Evolutionary conservation across 2,329 filamentous ascomycete genomes (phyloP).

Genomic region (Calonectria montana): DNA sequence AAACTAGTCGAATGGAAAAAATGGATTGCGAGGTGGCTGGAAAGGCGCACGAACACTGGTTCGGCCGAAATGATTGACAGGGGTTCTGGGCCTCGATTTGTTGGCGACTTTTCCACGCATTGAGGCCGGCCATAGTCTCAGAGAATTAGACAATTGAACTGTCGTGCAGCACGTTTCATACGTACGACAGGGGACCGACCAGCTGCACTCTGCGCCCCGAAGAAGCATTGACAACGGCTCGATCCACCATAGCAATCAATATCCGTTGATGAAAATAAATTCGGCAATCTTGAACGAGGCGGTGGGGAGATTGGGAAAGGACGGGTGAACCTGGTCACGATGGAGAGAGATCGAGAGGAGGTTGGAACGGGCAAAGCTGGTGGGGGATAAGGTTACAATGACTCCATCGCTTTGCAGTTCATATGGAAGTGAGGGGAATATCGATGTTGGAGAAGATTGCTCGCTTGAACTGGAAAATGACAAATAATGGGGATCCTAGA

Average conservation of each 20-base stretch:
- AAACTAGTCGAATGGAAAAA: not conserved
- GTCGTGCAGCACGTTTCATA: conserved; percentile 3
- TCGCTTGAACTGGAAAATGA: conserved; percentile 4
- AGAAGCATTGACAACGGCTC: conserved; percentile 11
- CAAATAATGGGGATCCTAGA: not conserved
- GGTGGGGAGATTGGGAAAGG: not conserved
- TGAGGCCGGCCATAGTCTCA: not conserved
- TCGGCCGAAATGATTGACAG: not conserved
- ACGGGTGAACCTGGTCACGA: not conserved
- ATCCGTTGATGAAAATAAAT: not conserved
- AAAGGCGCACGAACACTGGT: conserved; percentile 11
- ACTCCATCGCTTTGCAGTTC: not conserved
- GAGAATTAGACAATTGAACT: conserved; percentile 8
- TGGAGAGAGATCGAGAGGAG: not conserved
- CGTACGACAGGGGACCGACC: not conserved
- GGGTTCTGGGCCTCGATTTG: not conserved
- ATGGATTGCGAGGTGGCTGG: not conserved
- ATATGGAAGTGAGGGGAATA: not conserved
- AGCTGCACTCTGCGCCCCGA: conserved; percentile 11
- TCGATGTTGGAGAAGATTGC: not conserved
- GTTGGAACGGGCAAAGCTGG: not conserved
- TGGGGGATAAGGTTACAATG: conserved; percentile 4
- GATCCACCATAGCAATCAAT: not conserved
- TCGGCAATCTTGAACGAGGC: not conserved
- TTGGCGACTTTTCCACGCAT: not conserved